Evolutionary conservation across 2,329 filamentous ascomycete genomes (phyloP).

Genomic region (Diplodia sapinea): DNA sequence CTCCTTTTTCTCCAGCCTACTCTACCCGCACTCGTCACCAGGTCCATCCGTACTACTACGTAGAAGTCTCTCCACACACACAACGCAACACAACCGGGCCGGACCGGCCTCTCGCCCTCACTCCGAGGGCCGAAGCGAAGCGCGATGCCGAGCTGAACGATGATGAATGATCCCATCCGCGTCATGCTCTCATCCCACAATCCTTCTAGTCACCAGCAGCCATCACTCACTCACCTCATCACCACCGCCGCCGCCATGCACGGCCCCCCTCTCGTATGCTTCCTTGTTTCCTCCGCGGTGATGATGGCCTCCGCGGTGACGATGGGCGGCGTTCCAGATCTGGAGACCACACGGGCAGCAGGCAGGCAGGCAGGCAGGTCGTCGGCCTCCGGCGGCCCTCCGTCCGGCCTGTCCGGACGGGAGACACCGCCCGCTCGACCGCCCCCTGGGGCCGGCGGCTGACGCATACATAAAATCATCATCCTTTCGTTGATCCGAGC

Average conservation of each 20-base stretch:
- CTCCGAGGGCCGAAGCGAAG: not conserved
- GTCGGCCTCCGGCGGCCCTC: too few species aligned
- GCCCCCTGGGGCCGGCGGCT: too few species aligned
- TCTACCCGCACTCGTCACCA: not conserved
- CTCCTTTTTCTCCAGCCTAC: not conserved
- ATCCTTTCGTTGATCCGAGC: too few species aligned
- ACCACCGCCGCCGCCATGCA: not conserved
- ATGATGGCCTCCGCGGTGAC: too few species aligned
- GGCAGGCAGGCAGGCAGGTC: too few species aligned
- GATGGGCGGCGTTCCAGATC: slow-evolving; percentile 3
- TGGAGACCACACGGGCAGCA: not conserved
- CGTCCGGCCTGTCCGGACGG: too few species aligned
- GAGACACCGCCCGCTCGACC: too few species aligned
- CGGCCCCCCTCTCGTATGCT: too few species aligned
- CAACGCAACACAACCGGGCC: too few species aligned
- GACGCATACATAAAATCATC: too few species aligned
- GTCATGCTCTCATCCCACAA: not conserved
- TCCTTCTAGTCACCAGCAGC: not conserved
- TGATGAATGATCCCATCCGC: not conserved
- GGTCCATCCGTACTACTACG: not conserved
- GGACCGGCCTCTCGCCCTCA: not conserved
- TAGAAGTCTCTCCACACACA: not conserved
- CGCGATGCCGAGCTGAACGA: not conserved
- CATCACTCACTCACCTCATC: not conserved
- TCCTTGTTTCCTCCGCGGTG: too few species aligned